These are phyloP conservation scores for Pistacia integerrima DNA, from an alignment of 345 rosid genomes.

Conservation along the genomic window DNA sequence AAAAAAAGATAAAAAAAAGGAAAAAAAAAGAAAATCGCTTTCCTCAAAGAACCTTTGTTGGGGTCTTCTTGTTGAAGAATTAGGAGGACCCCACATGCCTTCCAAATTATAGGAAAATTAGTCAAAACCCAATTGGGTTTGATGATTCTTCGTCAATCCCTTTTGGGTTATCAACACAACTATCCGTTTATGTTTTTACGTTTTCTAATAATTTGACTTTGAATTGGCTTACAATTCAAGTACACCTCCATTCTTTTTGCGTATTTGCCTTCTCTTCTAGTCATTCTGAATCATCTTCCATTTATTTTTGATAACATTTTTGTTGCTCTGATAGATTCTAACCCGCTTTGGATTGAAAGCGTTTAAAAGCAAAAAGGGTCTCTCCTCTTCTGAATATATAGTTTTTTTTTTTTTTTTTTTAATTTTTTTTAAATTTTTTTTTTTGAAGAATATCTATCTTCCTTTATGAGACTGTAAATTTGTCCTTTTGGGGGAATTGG, in stretches of 20 bases:
- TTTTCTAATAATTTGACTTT: constrained; percentile 41
- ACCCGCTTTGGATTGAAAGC: constrained; percentile 25
- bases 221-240: constrained; percentile 45
- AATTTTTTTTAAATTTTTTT: constrained; percentile 19
- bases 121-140: constrained; percentile 31
- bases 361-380: constrained; percentile 21
- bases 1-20: not conserved
- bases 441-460: constrained; percentile 9
- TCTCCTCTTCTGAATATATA: constrained; percentile 27
- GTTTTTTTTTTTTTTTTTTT: constrained; percentile 24
- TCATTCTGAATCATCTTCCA: constrained; percentile 4
- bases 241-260: constrained; percentile 29
- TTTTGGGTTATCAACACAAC: constrained; percentile 15
- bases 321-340: constrained; percentile 14
- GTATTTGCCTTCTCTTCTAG: constrained; percentile 28
- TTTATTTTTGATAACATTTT: not conserved
- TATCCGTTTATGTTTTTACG: not conserved
- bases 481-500: constrained; percentile 38
- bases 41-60: constrained; percentile 11
- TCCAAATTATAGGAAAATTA: not conserved
- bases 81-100: constrained; percentile 17
- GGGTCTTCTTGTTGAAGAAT: constrained; percentile 22
- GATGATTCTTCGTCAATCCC: constrained; percentile 32
- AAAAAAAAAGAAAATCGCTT: not conserved
- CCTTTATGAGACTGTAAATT: constrained; percentile 22